A percentile compares a stretch with the other conserved stretches of the same genome.
phyloP scores from a whole-genome alignment of 2,329 filamentous ascomycete genomes.

The Mycosphaerelloides madeirae region DNA sequence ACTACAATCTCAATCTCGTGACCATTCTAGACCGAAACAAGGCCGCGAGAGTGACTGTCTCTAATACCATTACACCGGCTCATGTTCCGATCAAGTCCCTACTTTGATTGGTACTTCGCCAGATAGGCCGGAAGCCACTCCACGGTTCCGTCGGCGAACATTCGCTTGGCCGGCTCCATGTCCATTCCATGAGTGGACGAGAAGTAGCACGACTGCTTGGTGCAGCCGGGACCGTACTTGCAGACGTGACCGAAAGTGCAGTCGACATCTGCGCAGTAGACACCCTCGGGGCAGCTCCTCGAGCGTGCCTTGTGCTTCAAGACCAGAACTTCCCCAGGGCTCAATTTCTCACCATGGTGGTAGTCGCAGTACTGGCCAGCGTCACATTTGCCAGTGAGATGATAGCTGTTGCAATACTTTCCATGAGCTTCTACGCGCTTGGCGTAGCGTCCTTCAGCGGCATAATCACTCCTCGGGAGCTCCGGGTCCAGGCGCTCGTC shows the following conservation, averaged over 20 bases:
- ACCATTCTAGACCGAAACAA: too few relatives aligned
- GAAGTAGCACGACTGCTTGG: constrained; percentile 38
- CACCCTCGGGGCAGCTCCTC: constrained; percentile 34
- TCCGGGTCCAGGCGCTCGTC: constrained; percentile 41
- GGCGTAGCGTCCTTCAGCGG: constrained; percentile 26
- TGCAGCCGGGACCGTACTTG: constrained; percentile 34
- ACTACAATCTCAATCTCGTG: too few relatives aligned
- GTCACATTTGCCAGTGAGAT: constrained; percentile 36
- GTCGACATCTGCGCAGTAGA: constrained; percentile 37
- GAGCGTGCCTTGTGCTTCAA: constrained; percentile 41
- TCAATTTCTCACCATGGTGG: constrained; percentile 39
- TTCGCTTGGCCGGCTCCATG: constrained; percentile 23
- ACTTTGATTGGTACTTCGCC: constrained; percentile 11
- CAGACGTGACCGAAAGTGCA: constrained; percentile 43
- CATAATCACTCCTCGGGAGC: constrained; percentile 30
- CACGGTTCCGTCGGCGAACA: constrained; percentile 28
- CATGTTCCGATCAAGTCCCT: too few relatives aligned
- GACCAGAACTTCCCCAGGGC: constrained; percentile 35
- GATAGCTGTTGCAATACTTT: constrained; percentile 37
- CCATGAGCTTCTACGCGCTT: constrained; percentile 25
- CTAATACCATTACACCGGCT: too few relatives aligned
- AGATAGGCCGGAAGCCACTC: constrained; percentile 26
- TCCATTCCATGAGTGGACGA: constrained; percentile 32
- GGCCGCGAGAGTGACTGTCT: too few relatives aligned
- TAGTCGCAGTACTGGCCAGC: constrained; percentile 41